Conservation (phyloP, 2,329 filamentous ascomycete genomes). For the Phialophora chinensis region DNA sequence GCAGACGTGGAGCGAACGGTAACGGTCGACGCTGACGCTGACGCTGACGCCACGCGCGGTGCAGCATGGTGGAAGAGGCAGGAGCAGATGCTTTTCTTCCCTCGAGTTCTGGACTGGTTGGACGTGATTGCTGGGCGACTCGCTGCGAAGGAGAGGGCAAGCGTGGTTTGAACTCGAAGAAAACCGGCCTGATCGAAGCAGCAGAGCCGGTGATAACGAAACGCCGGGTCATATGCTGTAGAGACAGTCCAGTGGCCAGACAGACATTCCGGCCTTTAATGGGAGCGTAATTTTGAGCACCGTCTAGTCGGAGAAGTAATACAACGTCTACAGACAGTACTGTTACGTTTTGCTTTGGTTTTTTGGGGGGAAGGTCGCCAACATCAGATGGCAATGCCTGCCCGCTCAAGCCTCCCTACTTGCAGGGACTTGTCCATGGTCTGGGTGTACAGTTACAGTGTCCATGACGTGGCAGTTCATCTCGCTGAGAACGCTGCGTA, state of each 20-base stretch:
- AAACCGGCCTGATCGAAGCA: background rate
- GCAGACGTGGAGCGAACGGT: background rate
- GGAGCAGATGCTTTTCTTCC: slow-evolving; percentile 34
- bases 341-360: background rate
- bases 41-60: slow-evolving; percentile 16
- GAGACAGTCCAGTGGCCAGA: too few relatives aligned
- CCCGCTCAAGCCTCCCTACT: background rate
- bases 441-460: background rate
- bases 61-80: slow-evolving; percentile 33
- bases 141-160: slow-evolving; percentile 8
- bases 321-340: background rate
- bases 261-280: background rate
- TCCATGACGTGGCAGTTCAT: background rate
- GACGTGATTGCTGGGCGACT: slow-evolving; percentile 21
- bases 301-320: background rate
- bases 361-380: background rate
- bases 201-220: background rate
- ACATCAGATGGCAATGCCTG: background rate
- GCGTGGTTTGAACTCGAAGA: background rate
- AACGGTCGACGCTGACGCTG: background rate
- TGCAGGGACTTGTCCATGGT: background rate
- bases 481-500: background rate
- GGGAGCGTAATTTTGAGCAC: background rate
- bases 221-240: background rate
- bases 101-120: slow-evolving; percentile 31